Conservation (phyloP, 345 rosid genomes). For the Eucalyptus tenuipes region DNA sequence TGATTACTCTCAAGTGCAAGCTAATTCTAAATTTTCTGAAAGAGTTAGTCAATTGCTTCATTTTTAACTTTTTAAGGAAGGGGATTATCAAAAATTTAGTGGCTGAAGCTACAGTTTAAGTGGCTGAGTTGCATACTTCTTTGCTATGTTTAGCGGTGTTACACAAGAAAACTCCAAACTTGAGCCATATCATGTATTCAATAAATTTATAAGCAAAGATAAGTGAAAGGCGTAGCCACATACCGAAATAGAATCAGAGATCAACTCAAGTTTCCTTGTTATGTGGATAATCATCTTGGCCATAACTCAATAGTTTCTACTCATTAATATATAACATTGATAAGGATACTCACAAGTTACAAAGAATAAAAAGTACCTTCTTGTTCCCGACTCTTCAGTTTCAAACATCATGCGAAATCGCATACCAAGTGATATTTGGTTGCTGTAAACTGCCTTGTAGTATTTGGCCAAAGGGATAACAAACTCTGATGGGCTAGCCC, state of each 20-base stretch:
- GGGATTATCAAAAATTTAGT: background rate
- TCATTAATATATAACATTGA: background rate
- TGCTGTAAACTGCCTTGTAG: constrained; percentile 61
- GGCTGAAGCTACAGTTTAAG: background rate
- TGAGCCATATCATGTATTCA: background rate
- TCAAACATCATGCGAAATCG: constrained; percentile 96
- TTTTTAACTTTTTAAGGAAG: background rate
- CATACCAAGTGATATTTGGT: constrained; percentile 86
- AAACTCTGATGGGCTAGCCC: constrained; percentile 94
- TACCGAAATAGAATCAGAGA: background rate
- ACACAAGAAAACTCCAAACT: background rate
- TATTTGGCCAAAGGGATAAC: constrained; percentile 92
- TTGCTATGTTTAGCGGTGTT: background rate
- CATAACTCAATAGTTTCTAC: background rate
- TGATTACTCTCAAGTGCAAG: background rate
- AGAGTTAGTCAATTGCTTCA: background rate
- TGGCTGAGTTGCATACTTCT: background rate
- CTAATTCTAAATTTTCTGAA: background rate
- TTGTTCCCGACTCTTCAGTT: constrained; percentile 86
- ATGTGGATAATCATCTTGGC: background rate
- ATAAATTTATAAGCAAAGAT: background rate
- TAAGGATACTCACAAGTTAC: background rate
- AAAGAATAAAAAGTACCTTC: constrained; percentile 25
- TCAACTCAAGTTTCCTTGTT: background rate
- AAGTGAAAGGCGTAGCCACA: background rate